Conservation (phyloP, 495 filamentous ascomycete genomes). For the Hypomontagnella submonticulosa region DNA sequence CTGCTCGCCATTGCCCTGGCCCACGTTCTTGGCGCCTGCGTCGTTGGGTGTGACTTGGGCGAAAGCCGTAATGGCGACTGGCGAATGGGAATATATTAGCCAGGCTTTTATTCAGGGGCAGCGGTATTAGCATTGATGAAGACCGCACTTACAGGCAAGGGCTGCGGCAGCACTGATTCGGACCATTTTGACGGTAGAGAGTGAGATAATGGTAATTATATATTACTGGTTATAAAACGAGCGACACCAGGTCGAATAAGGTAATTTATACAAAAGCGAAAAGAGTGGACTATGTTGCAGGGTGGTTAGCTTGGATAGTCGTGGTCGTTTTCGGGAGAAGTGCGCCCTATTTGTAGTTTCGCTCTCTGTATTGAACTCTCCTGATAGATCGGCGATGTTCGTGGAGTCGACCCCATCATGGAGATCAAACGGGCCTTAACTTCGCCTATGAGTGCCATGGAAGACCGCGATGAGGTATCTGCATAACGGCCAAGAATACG, state of each 20-base stretch:
- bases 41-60: constrained; percentile 55
- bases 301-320: neutral
- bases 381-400: constrained; percentile 23
- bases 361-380: constrained; percentile 7
- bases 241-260: constrained; percentile 47
- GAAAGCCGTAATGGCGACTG: constrained; percentile 49
- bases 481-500: constrained; percentile 2
- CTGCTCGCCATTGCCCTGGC: constrained; percentile 60
- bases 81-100: constrained; percentile 4
- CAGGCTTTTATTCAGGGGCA: neutral
- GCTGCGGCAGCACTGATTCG: constrained; percentile 48
- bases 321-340: constrained; percentile 5
- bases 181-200: constrained; percentile 50
- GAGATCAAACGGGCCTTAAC: constrained; percentile 29
- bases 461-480: constrained; percentile 1
- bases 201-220: neutral
- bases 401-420: constrained; percentile 17
- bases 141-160: constrained; percentile 48
- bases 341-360: constrained; percentile 31
- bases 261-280: constrained; percentile 23
- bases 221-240: constrained; percentile 16
- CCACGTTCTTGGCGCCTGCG: constrained; percentile 60
- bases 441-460: constrained; percentile 5
- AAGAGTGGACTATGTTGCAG: neutral
- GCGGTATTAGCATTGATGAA: neutral